Percentiles rank a stretch among this genome's conserved stretches.
Conservation (phyloP, 1,284 basidiomycete genomes). For the Mycena sp. region DNA sequence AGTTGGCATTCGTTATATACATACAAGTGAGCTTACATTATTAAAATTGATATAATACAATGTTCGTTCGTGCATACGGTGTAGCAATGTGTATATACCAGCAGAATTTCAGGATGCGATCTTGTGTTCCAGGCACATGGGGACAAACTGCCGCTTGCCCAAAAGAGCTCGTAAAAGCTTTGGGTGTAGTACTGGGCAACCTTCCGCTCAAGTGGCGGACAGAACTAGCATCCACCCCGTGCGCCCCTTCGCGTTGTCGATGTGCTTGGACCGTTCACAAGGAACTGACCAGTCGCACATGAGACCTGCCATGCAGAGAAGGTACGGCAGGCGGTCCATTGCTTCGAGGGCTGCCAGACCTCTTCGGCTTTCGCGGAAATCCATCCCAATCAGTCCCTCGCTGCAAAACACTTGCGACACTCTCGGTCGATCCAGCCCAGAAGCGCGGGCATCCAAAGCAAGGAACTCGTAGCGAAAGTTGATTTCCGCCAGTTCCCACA, state of each 20-base stretch:
- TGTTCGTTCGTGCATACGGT: too few species aligned
- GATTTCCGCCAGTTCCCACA: conserved; percentile 5
- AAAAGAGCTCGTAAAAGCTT: conserved; percentile 10
- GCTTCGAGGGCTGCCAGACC: background rate
- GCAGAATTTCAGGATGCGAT: background rate
- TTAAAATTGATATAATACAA: too few species aligned
- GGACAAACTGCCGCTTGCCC: conserved; percentile 3
- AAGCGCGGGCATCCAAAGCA: background rate
- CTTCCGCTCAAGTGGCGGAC: background rate
- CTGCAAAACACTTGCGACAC: background rate
- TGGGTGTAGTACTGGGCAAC: background rate
- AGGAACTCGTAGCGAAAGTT: too few species aligned
- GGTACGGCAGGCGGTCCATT: background rate
- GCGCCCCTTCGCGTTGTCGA: background rate
- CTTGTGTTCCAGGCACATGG: conserved; percentile 9
- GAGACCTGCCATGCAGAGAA: too few species aligned
- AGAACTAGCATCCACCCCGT: background rate
- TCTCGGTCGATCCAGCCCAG: background rate
- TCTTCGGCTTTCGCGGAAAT: too few species aligned
- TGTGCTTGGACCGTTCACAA: background rate
- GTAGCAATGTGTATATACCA: too few species aligned
- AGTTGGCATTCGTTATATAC: too few species aligned
- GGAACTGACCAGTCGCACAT: conserved; percentile 1
- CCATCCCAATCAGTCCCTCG: background rate
- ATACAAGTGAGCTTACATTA: too few species aligned